Evolutionary conservation across 2,329 filamentous ascomycete species (phyloP).

Genomic region (Xylaria sp.): DNA sequence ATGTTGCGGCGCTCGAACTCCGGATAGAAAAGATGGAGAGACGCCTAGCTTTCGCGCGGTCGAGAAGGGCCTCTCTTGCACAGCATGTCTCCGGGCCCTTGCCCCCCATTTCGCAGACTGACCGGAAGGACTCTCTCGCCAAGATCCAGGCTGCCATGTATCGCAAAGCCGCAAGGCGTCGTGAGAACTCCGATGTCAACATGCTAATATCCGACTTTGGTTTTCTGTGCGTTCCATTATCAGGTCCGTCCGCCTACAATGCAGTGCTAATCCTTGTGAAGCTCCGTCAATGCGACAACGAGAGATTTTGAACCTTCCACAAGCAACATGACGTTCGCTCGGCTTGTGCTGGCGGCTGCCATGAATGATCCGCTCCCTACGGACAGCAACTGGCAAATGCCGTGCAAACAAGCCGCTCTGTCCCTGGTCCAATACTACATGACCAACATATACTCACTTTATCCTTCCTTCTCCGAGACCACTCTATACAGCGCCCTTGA

Average conservation of each 20-base stretch:
- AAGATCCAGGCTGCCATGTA: slow-evolving; percentile 58
- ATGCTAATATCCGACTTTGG: slow-evolving; percentile 91
- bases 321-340: slow-evolving; percentile 86
- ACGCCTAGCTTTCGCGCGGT: slow-evolving; percentile 63
- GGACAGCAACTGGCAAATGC: slow-evolving; percentile 57
- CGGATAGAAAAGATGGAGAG: slow-evolving; percentile 83
- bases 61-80: slow-evolving; percentile 64
- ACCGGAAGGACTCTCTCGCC: slow-evolving; percentile 60
- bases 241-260: not conserved
- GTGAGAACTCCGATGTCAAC: slow-evolving; percentile 83
- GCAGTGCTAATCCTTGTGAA: slow-evolving; percentile 34
- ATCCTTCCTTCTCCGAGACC: slow-evolving; percentile 79
- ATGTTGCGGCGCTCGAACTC: slow-evolving; percentile 91
- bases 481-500: slow-evolving; percentile 73
- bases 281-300: slow-evolving; percentile 89
- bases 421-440: slow-evolving; percentile 78
- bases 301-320: slow-evolving; percentile 88
- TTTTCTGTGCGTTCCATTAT: slow-evolving; percentile 58
- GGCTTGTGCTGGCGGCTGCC: slow-evolving; percentile 78
- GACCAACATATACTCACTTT: slow-evolving; percentile 70
- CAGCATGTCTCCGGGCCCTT: slow-evolving; percentile 58
- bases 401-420: slow-evolving; percentile 62
- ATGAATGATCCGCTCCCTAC: slow-evolving; percentile 67
- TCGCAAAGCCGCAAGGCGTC: slow-evolving; percentile 57
- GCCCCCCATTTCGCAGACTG: slow-evolving; percentile 38